Base-by-base conservation (phyloP, 306 rosid genomes). In the Sophora flavescens region DNA sequence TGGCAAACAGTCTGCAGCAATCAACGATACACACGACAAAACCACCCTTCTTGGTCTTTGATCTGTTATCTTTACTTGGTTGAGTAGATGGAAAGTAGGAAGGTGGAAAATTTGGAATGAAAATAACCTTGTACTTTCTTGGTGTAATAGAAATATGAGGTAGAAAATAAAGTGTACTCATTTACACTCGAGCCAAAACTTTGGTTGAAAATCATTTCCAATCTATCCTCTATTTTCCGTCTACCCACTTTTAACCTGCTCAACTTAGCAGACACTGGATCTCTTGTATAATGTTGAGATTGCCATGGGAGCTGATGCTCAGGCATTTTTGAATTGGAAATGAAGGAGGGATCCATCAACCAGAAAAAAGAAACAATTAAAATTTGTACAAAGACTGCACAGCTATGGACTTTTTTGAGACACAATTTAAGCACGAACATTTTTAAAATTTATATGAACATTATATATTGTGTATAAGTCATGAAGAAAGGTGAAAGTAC, bases 301-400 rank as follows among this genome's bases (percentile, higher is more conserved):
- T 39, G 44, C 38, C 28, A 51, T 58, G 77, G 69, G 68, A 52
- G n/a, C 30, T 57, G 64, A 68, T 77, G 75, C 15, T 45, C 64
- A 47, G 65, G n/a, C 54, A 17, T 44, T 10, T 51, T 53, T 62
- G 57, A 38, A 69, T 39, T 35, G 58, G 44, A 18, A 59, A 17
- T 30, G 80, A 67, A 56, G 67, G 64, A 70, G 51, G 8, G 22
- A 16, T 44, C 16, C 5, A 17, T 15, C 12, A 33, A 63, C 16
- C 6, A 15, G 50, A 58, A 35, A 35, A 35, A 66, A 66, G 45
- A 32, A 44, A 42, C 6, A 50, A 41, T 39, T 61, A 16, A 13
- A 50, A 50, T 50, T 80, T 56, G 42, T 33, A 0, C 12, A 9
- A 18, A 47, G 51, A 44, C 61, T 68, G 60, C 30, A 15, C 35